These are phyloP conservation scores for Saccharomyces paradoxus DNA, from an alignment of 805 yeast genomes.

Conservation along the genomic window DNA sequence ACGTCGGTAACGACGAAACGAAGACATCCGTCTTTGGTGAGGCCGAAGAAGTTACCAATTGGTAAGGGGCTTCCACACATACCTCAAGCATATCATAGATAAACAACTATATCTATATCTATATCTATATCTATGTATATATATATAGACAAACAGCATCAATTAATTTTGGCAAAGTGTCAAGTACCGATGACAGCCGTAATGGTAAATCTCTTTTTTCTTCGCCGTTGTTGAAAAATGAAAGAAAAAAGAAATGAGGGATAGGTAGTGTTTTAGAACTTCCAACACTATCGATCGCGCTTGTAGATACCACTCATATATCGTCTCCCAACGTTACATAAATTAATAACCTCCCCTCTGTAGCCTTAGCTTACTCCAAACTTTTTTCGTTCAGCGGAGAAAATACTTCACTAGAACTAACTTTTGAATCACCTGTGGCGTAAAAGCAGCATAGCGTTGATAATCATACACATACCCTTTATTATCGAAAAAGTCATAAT, in stretches of 20 bases:
- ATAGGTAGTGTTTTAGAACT: not conserved
- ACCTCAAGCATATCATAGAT: not conserved
- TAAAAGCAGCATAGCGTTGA: not conserved
- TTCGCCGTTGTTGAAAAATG: not conserved
- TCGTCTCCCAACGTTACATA: not conserved
- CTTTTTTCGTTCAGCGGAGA: not conserved
- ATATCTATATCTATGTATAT: not conserved
- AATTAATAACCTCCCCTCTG: not conserved
- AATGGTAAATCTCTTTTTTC: not conserved
- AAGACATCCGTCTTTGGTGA: conserved; percentile 81
- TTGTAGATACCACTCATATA: not conserved
- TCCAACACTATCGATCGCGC: not conserved
- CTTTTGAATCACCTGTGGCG: not conserved
- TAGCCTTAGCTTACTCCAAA: not conserved
- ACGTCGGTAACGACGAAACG: conserved; percentile 35
- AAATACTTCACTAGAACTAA: not conserved
- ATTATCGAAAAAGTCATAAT: not conserved
- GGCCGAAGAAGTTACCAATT: conserved; percentile 86
- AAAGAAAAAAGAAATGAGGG: not conserved
- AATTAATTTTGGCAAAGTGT: not conserved
- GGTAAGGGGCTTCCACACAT: conserved; percentile 43
- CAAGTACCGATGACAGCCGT: not conserved
- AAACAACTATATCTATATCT: not conserved
- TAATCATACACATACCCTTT: not conserved
- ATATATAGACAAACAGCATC: not conserved